phyloP scores from a whole-genome alignment of 1,284 basidiomycete species.

The Sparassis latifolia region DNA sequence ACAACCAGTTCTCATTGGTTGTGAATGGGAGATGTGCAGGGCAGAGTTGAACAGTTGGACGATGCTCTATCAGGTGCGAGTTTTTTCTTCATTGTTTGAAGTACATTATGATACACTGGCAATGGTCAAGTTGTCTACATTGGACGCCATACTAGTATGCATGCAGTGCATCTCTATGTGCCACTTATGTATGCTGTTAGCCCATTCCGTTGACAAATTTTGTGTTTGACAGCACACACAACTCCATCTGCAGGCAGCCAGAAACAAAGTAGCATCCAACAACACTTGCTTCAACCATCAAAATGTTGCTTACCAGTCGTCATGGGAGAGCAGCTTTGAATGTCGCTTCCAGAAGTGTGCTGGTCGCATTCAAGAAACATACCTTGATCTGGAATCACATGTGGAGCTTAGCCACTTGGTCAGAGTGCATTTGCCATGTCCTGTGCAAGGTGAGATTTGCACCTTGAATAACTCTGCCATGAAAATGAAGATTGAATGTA shows the following conservation, averaged over 20 bases:
- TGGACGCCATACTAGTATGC: too few species aligned
- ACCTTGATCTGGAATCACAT: slow-evolving; percentile 15
- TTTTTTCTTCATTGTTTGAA: neutral
- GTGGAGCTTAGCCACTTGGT: slow-evolving; percentile 16
- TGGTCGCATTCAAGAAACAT: slow-evolving; percentile 10
- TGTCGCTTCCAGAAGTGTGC: slow-evolving; percentile 15
- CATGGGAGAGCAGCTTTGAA: slow-evolving; percentile 16
- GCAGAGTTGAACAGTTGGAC: slow-evolving; percentile 16
- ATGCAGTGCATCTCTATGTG: too few species aligned
- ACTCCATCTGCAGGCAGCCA: slow-evolving; percentile 2
- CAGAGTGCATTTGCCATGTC: slow-evolving; percentile 15
- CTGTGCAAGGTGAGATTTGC: slow-evolving; percentile 12
- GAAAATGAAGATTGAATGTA: neutral
- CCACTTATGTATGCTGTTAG: neutral
- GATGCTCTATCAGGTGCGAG: slow-evolving; percentile 14
- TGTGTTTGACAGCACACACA: slow-evolving; percentile 9
- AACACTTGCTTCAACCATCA: neutral
- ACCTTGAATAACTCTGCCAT: neutral
- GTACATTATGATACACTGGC: too few species aligned
- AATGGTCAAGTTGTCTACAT: neutral
- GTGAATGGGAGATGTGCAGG: slow-evolving; percentile 14
- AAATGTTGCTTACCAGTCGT: neutral
- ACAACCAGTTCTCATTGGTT: slow-evolving; percentile 5
- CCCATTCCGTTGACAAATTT: neutral
- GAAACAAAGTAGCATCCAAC: neutral